Percentiles rank a stretch among this genome's conserved stretches.
These are phyloP conservation scores for Stipa capillata DNA, from an alignment of 176 grass and related monocot species.

Conservation along the genomic window DNA sequence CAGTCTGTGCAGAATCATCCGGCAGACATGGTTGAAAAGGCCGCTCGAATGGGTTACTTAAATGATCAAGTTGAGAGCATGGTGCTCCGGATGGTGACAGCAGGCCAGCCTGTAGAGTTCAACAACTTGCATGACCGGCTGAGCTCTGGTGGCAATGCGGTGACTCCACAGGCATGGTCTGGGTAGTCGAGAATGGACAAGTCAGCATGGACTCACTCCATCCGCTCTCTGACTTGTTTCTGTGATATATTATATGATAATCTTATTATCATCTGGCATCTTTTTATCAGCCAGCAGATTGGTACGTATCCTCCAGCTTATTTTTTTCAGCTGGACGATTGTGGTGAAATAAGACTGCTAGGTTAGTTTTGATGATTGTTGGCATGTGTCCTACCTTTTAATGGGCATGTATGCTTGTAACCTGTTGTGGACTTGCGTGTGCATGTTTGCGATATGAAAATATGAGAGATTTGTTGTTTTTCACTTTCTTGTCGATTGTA, in stretches of 20 bases:
- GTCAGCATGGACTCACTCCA: background rate
- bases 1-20: conserved; percentile 49
- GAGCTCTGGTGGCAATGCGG: conserved; percentile 34
- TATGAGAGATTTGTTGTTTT: background rate
- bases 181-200: conserved; percentile 10
- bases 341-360: conserved; percentile 28
- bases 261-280: conserved; percentile 33
- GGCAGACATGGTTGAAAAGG: conserved; percentile 61
- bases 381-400: conserved; percentile 51
- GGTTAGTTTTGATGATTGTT: conserved; percentile 35
- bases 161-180: too few species aligned
- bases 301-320: conserved; percentile 28
- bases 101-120: conserved; percentile 65
- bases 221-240: background rate
- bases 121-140: conserved; percentile 59
- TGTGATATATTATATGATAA: background rate
- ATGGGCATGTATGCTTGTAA: conserved; percentile 40
- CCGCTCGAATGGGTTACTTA: conserved; percentile 64
- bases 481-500: background rate
- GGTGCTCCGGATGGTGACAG: conserved; percentile 34
- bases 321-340: conserved; percentile 43
- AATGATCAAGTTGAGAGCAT: conserved; percentile 50
- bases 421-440: conserved; percentile 27
- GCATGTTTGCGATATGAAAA: conserved; percentile 33
- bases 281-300: conserved; percentile 51